Base-by-base conservation (phyloP, 2,329 filamentous ascomycete genomes). In the Trichoderma sp. region DNA sequence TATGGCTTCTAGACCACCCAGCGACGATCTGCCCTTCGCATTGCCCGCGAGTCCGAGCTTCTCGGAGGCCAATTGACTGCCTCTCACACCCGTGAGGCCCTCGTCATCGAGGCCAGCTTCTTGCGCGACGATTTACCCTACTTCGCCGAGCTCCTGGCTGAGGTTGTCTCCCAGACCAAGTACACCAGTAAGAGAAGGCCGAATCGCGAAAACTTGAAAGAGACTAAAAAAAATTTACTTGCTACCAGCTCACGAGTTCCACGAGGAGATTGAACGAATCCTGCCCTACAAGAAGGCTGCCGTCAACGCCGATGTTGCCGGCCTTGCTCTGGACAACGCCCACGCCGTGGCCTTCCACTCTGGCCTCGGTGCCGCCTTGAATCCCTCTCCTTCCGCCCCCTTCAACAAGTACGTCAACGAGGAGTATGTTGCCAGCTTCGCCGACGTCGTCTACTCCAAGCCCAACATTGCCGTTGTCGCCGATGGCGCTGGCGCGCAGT, bases 71-170 rank as follows among this genome's bases (percentile, higher is more conserved):
- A 95, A 88, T 89, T 98, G 84, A 87, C 85, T 76, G 87, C 95
- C 74, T 93, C 92, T 82, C 94, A 97, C 84, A 94, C 93, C 76
- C 92, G 95, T 79, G 96, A 99, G 86, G 94, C 94, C 79, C 85
- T 99, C 72, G 89, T 99, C 71, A 85, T 99, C 77, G 91, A 95
- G 82, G 93, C 96, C 80, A 97, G 92, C 85, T 99, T 99, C 87
- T 89, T 99, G 74, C 90, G 93, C 80, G 90, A 96, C 80, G 94
- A 99, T 81, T 89, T 99, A 74, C 96, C 96, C 75, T 99, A 98
- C 88, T 99, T 97, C 82, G 89, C 94, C 77, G 96, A 99, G 86
- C 87, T 99, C 74, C 88, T 99, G 75, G 93, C 91, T 78, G 96
- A 99, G 86, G 92, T 97, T 76, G 87, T 96, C 77, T 90, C 91